Base-by-base conservation (phyloP, 2,329 filamentous ascomycete species). In the Diplodia mutila region DNA sequence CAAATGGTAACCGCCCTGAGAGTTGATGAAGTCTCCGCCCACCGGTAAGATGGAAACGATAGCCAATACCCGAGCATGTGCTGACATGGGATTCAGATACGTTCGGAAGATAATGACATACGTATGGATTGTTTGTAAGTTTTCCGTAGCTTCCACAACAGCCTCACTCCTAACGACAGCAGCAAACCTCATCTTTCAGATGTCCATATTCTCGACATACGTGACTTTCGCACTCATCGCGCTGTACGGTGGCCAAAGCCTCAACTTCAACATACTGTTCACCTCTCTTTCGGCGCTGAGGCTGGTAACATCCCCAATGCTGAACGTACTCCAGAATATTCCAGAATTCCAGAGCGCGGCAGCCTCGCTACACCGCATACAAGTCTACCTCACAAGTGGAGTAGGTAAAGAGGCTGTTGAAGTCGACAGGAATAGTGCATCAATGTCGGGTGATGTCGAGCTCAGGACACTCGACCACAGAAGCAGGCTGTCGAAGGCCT, bases 241-340 rank as follows among this genome's bases (percentile, higher is more conserved):
- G 3, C 53, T 72, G n/a, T 54, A 57, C 5, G 71, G 61, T 8
- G 69, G 69, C 5, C 21, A 23, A 0, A 63, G 55, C 6, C 46
- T 75, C 4, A 69, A 73, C 46, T 72, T 73, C 34, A 66, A 71
- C 16, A 70, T 42, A 4, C 69, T 75, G 1, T 75, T 74, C 51
- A 69, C 73, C 4, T 75, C 74, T 7, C 59, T 75, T 46, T 74
- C 73, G 27, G 71, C 73, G 6, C 46, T 75, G 21, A 75, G 73
- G 54, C 68, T 75, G 4, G 71, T 73, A 14, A 73, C 73, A 3
- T 69, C 71, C 1, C 74, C 73, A 7, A 54, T 75, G 32, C 54
- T 71, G 7, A 32, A 46, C 11, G 69, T 70, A 2, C 67, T 75
- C 11, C 72, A 73, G 54, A 54, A 68, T 6, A 68, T 74, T 8